Evolutionary conservation across 441 rosid species (phyloP), one percentile per base, ranked within the genome.

Genomic region (Populus hybrid): DNA sequence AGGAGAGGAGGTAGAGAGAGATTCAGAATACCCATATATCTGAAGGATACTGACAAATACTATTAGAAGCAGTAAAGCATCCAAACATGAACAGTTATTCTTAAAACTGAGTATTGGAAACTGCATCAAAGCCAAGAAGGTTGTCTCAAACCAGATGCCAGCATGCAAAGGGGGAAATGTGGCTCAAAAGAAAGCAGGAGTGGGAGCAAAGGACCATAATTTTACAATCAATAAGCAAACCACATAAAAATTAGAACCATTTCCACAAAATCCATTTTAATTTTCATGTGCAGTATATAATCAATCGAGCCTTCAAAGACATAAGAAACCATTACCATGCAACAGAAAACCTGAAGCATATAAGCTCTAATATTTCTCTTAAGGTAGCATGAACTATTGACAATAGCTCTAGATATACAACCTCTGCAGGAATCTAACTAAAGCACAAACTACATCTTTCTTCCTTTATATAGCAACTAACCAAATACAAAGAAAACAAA

Each of bases 1-100:
- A 40, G 14, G 69, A n/a, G 28, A 26, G 53, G 38, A 42, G 36
- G 9, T 4, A 71, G 34, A 46, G 67, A 23, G 28, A 18, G 21
- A 46, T 32, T 75, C 50, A 79, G 72, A 75, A 69, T 35, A 18
- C 36, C 42, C 53, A 78, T 24, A 75, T 21, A 32, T 23, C 38
- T 77, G 57, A 19, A 53, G 35, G 76, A 80, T 35, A 71, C 6
- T 4, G 3, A 50, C 5, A 61, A 7, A 3, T 30, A 21, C 36
- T 50, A 70, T 8, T 30, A 9, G n/a, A 30, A 71, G 50, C 26
- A 69, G 26, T 23, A 36, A 12, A 35, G 14, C 6, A 18, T 30
- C 24, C 24, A 53, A 72, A 3, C 30, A 30, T 24, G 9, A 38
- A 9, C 12, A 70, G 53, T 4, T 10, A 42, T 59, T 59, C 65